A percentile compares a stretch with the other conserved stretches of the same genome.
Conservation (phyloP, 2,329 filamentous ascomycete genomes). For the Aspergillus fructus region DNA sequence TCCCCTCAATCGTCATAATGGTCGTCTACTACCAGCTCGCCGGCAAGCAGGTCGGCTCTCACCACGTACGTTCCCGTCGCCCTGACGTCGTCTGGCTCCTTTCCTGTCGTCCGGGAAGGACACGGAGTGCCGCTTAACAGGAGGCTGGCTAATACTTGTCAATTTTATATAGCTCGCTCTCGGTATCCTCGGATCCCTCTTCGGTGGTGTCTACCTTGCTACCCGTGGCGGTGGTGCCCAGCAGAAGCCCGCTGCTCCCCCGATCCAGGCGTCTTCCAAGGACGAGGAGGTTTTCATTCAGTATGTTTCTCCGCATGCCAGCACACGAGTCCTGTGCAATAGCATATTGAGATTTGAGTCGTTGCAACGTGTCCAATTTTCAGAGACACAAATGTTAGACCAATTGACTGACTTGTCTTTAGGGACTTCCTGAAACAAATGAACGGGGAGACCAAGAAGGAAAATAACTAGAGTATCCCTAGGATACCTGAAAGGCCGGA, state of each 20-base stretch:
- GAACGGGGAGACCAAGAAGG: constrained; percentile 49
- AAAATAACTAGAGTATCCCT: constrained; percentile 34
- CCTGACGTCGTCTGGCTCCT: constrained; percentile 20
- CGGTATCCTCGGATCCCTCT: constrained; percentile 53
- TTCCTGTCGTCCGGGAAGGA: background rate
- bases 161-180: constrained; percentile 56
- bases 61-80: constrained; percentile 44
- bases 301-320: constrained; percentile 47
- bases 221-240: constrained; percentile 44
- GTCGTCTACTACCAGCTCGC: constrained; percentile 53
- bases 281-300: constrained; percentile 69
- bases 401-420: constrained; percentile 5
- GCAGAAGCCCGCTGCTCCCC: constrained; percentile 50
- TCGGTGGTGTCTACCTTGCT: constrained; percentile 47
- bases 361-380: background rate
- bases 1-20: constrained; percentile 43
- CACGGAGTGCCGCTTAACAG: background rate
- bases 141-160: background rate
- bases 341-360: background rate
- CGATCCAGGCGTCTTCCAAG: constrained; percentile 64
- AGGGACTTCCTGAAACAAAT: constrained; percentile 54
- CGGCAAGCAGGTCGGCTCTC: constrained; percentile 54
- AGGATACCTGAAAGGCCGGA: constrained; percentile 10
- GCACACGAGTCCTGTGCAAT: background rate
- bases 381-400: background rate